Conservation (phyloP, 495 filamentous ascomycete genomes). For the Podospora comata region DNA sequence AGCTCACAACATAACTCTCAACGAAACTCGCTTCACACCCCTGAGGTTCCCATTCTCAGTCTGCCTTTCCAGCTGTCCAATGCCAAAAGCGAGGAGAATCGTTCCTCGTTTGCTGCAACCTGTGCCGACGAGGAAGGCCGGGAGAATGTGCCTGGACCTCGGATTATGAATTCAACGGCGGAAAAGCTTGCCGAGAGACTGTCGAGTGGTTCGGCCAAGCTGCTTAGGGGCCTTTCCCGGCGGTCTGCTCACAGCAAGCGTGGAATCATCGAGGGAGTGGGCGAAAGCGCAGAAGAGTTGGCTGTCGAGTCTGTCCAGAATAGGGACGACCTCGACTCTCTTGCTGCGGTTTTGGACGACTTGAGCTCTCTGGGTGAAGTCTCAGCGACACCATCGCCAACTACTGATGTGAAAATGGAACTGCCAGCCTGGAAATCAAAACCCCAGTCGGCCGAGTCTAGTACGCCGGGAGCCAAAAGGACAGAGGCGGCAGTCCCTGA, state of each 20-base stretch:
- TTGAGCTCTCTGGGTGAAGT: slow-evolving; percentile 40
- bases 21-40: slow-evolving; percentile 10
- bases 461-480: background rate
- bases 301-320: slow-evolving; percentile 35
- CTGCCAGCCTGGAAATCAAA: background rate
- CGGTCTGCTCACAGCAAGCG: slow-evolving; percentile 25
- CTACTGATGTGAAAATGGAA: background rate
- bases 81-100: slow-evolving; percentile 30
- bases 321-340: slow-evolving; percentile 43
- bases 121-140: slow-evolving; percentile 54
- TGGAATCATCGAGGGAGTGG: slow-evolving; percentile 20
- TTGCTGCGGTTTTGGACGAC: slow-evolving; percentile 54
- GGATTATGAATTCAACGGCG: slow-evolving; percentile 20
- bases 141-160: slow-evolving; percentile 16
- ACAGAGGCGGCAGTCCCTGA: background rate
- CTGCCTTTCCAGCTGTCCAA: slow-evolving; percentile 59
- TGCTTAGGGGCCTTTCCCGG: slow-evolving; percentile 48
- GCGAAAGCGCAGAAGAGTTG: slow-evolving; percentile 43
- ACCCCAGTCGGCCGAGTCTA: background rate
- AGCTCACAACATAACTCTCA: slow-evolving; percentile 18
- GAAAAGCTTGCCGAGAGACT: slow-evolving; percentile 41
- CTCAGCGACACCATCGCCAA: background rate
- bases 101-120: slow-evolving; percentile 59
- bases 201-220: slow-evolving; percentile 45
- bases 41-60: slow-evolving; percentile 45